A percentile compares a stretch with the other conserved stretches of the same genome.
These are phyloP conservation scores for Mesembryanthemum crystallinum DNA, from an alignment of 148 eudicot species.

Conservation along the genomic window DNA sequence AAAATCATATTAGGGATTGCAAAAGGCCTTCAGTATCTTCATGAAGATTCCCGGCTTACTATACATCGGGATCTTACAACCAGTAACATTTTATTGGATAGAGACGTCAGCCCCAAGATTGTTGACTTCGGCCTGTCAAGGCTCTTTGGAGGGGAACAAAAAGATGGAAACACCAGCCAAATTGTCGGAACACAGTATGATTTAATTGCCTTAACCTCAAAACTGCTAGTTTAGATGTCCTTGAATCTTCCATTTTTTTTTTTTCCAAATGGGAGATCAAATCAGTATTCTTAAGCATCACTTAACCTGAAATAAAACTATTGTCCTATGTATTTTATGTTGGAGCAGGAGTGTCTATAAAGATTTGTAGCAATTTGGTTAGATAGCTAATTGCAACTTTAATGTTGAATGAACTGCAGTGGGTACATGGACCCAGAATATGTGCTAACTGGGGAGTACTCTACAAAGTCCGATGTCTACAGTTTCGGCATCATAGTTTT, in stretches of 20 bases:
- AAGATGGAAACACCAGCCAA: constrained; percentile 55
- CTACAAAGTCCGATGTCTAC: constrained; percentile 72
- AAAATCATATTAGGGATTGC: constrained; percentile 63
- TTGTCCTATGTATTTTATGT: no score
- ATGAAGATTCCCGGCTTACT: constrained; percentile 48
- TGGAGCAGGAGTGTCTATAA: no score
- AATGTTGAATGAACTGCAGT: no score
- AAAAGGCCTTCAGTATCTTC: constrained; percentile 71
- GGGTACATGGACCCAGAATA: constrained; percentile 92
- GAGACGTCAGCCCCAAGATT: constrained; percentile 56
- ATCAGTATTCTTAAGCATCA: no score
- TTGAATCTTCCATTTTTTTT: no score
- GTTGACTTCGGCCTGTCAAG: constrained; percentile 82
- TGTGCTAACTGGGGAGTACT: constrained; percentile 56
- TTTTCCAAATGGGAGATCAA: no score
- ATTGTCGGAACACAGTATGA: constrained; percentile 28
- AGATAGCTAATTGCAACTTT: no score
- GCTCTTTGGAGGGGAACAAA: constrained; percentile 55
- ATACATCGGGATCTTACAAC: constrained; percentile 82
- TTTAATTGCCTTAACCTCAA: neutral
- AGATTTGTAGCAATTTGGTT: no score
- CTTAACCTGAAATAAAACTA: no score
- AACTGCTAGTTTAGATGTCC: no score
- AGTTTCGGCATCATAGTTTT: constrained; percentile 71
- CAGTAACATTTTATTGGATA: constrained; percentile 72